phyloP scores from a whole-genome alignment of 768 basidiomycete genomes.

The Suillus clintonianus region DNA sequence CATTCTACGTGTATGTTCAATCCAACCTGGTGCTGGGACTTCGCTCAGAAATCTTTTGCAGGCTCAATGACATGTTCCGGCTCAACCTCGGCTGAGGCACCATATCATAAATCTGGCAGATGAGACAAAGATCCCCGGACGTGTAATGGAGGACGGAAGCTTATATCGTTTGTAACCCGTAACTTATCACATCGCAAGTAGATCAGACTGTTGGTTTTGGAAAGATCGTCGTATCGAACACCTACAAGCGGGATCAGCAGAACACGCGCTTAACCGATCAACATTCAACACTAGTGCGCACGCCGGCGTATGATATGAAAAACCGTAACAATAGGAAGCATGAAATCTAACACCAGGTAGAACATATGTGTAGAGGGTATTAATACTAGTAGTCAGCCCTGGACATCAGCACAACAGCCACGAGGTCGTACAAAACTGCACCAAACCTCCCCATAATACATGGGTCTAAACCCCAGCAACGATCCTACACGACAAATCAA shows the following conservation, averaged over 20 bases:
- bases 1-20: slow-evolving; percentile 81
- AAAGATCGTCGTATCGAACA: not conserved
- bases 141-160: slow-evolving; percentile 22
- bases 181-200: not conserved
- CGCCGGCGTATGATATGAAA: not conserved
- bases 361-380: slow-evolving; percentile 32
- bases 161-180: slow-evolving; percentile 16
- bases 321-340: not conserved
- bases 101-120: not conserved
- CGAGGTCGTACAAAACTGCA: not conserved
- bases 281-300: not conserved
- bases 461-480: slow-evolving; percentile 58
- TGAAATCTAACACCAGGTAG: slow-evolving; percentile 11
- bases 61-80: slow-evolving; percentile 90
- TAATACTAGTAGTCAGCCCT: slow-evolving; percentile 20
- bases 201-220: not conserved
- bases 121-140: slow-evolving; percentile 9
- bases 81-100: slow-evolving; percentile 63
- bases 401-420: slow-evolving; percentile 4
- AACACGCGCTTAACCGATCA: not conserved
- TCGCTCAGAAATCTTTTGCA: slow-evolving; percentile 28
- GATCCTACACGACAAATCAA: slow-evolving; percentile 41
- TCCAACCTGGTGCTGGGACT: slow-evolving; percentile 1
- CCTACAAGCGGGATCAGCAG: not conserved
- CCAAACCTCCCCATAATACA: not conserved